Conservation (phyloP, 352 stramenopile genomes). For the Thalassiosira hispida region DNA sequence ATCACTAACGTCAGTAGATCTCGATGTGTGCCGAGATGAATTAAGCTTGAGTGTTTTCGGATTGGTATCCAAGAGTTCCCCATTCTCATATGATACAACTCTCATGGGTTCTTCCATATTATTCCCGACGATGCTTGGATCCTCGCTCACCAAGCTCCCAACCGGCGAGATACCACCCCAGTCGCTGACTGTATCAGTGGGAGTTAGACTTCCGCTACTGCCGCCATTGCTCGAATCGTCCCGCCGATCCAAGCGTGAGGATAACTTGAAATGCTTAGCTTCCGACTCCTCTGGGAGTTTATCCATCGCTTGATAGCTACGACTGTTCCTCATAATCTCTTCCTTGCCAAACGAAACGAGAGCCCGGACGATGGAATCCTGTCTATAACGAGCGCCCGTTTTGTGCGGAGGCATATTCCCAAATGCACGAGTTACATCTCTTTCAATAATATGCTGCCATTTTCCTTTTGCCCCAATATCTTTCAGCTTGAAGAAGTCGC, state of each 20-base stretch:
- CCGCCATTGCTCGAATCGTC: constrained; percentile 37
- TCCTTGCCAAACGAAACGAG: constrained; percentile 79
- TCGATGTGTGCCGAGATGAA: constrained; percentile 27
- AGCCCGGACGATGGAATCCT: constrained; percentile 83
- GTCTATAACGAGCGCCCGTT: constrained; percentile 65
- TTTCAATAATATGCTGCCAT: constrained; percentile 81
- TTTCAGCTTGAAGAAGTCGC: constrained; percentile 56
- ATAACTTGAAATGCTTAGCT: constrained; percentile 56
- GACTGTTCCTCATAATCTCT: constrained; percentile 52
- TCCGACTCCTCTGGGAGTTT: constrained; percentile 56
- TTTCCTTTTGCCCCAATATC: constrained; percentile 63
- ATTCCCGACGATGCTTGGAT: constrained; percentile 29
- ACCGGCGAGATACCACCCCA: constrained; percentile 79
- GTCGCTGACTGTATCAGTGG: constrained; percentile 83
- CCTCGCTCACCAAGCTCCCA: constrained; percentile 64
- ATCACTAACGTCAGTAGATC: constrained; percentile 61
- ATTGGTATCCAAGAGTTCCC: constrained; percentile 26
- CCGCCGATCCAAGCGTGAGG: constrained; percentile 39
- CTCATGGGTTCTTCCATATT: constrained; percentile 9
- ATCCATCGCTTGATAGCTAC: constrained; percentile 57
- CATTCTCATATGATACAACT: constrained; percentile 35
- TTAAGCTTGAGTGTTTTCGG: constrained; percentile 27
- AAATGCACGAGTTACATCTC: constrained; percentile 80
- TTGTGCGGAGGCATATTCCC: constrained; percentile 85
- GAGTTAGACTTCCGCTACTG: constrained; percentile 60